Evolutionary conservation across 2,329 filamentous ascomycete species (phyloP), one percentile per base, ranked within the genome.

Genomic region (Graphilbum ipis-grandicollis): DNA sequence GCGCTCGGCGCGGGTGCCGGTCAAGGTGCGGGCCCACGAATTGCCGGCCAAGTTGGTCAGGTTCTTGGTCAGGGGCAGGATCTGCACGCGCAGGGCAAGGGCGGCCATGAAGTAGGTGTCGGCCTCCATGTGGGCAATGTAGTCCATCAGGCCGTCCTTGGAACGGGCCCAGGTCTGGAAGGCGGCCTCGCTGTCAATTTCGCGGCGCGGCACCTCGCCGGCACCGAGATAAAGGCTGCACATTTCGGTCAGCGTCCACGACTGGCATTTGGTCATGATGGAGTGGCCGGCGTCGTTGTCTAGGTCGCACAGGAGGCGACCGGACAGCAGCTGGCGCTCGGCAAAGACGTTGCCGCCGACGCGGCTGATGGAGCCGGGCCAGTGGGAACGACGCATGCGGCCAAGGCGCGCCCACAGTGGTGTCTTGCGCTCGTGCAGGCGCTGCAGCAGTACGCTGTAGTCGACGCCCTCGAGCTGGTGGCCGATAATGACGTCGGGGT

Each of bases 201-300:
- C 90, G 38, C 78, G 73, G 31, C 90, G 79, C 39, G 73, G 72
- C 19, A n/a, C n/a, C 31, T 15, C n/a, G 29, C n/a, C n/a, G 32
- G 26, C n/a, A 13, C 34, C 23, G 31, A 98, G 75, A 46, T 94
- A 93, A 14, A 96, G 68, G 44, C 78, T 82, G 54, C 85, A 93
- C 86, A 98, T 98, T 56, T 98, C 90, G 2, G 88, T 92, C 55
- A 98, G 66, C 55, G 81, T 93, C 90, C 90, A 98, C 3, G 86
- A 93, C 56, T 94, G 88, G 55, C 90, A 98, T 59, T 93, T 93
- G 48, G 72, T 77, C 88, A 96, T 96, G 45, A 85, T 72, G 10
- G 88, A 94, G 63, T 94, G 96, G 55, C 90, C 90, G 51, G 92
- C 82, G 48, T 98, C 90, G 53, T 98, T 98, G 40, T 79, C 85